A percentile compares a stretch with the other conserved stretches of the same genome.
These are phyloP conservation scores for Talaromyces rugulosus DNA, from an alignment of 2,329 filamentous ascomycete species.

Conservation along the genomic window DNA sequence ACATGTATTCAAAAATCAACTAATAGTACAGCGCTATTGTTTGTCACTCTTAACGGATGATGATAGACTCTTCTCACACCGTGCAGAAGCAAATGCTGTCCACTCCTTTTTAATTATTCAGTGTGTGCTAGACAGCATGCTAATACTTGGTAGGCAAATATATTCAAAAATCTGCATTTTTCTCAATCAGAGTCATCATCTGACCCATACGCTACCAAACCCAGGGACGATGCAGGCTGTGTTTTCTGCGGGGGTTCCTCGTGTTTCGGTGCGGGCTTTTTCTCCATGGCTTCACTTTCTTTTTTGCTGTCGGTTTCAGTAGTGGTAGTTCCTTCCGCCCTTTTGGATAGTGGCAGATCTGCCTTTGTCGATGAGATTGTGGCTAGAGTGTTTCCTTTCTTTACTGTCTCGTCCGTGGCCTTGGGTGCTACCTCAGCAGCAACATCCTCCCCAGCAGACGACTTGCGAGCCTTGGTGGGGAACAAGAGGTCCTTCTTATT, in stretches of 20 bases:
- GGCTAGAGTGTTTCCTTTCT: background rate
- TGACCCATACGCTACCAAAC: constrained; percentile 36
- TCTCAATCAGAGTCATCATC: constrained; percentile 32
- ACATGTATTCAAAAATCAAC: background rate
- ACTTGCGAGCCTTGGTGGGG: constrained; percentile 41
- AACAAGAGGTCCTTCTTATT: constrained; percentile 39
- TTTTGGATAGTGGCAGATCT: background rate
- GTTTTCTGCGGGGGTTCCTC: constrained; percentile 14
- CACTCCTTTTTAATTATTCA: background rate
- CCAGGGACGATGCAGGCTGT: constrained; percentile 24
- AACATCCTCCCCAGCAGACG: constrained; percentile 23
- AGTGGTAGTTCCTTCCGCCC: background rate
- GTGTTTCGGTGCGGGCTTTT: background rate
- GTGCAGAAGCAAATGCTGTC: background rate
- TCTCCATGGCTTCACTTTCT: background rate
- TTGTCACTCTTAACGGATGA: background rate
- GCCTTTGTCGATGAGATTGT: background rate
- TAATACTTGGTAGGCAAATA: background rate
- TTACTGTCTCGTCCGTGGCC: background rate
- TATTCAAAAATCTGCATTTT: background rate
- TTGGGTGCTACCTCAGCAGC: constrained; percentile 12
- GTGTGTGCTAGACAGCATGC: background rate
- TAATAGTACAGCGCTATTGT: background rate
- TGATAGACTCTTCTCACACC: background rate
- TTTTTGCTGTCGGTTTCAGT: background rate